Evolutionary conservation across 306 rosid species (phyloP).

Genomic region (Datisca glomerata): DNA sequence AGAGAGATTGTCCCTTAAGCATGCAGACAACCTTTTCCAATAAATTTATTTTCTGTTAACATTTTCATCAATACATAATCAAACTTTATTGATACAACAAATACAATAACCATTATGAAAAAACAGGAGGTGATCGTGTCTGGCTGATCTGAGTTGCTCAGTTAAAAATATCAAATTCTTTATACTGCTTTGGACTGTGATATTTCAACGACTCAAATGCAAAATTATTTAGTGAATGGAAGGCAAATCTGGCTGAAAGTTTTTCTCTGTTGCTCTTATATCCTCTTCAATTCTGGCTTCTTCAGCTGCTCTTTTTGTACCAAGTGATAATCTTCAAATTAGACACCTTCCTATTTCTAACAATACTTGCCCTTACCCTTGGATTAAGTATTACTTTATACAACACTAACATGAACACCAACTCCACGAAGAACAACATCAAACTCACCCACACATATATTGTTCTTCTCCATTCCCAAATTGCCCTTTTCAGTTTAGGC

Average conservation of each 20-base stretch:
- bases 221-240: background rate
- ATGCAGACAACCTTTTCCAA: too few relatives aligned
- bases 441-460: slow-evolving; percentile 14
- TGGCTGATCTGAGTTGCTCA: background rate
- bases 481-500: slow-evolving; percentile 8
- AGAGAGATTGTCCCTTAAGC: too few relatives aligned
- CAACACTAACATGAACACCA: slow-evolving; percentile 8
- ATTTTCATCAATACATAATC: too few relatives aligned
- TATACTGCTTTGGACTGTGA: background rate
- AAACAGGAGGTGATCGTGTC: too few relatives aligned
- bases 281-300: background rate
- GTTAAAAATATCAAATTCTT: background rate
- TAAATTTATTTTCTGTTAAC: too few relatives aligned
- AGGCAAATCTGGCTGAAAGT: background rate
- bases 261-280: background rate
- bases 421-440: slow-evolving; percentile 7
- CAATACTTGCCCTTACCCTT: background rate
- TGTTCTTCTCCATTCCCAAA: slow-evolving; percentile 20
- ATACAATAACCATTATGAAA: too few relatives aligned
- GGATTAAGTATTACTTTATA: background rate
- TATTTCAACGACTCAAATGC: background rate
- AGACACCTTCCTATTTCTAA: background rate
- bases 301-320: background rate
- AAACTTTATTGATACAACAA: too few relatives aligned
- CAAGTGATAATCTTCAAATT: background rate